Evolutionary conservation across 495 filamentous ascomycete species (phyloP).

Genomic region (Lophiotrema nucula): DNA sequence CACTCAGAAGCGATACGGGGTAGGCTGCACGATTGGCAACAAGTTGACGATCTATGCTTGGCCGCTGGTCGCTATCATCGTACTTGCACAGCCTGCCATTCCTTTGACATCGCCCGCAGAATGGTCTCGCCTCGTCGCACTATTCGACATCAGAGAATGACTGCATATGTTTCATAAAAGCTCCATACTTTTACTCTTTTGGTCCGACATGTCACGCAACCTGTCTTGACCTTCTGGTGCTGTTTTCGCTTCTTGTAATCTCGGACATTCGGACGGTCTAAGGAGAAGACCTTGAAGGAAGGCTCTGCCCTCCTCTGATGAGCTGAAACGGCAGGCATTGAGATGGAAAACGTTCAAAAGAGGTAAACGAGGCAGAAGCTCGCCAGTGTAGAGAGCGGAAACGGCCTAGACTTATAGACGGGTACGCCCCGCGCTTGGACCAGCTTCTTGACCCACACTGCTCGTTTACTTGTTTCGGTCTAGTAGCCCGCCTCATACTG

Average conservation of each 20-base stretch:
- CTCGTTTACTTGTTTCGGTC: not conserved
- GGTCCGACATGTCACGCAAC: conserved; percentile 7
- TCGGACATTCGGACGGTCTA: not conserved
- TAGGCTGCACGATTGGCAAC: not conserved
- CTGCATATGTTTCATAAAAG: not conserved
- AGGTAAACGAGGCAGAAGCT: not conserved
- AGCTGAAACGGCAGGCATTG: not conserved
- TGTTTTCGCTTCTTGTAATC: conserved; percentile 4
- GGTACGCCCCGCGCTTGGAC: not conserved
- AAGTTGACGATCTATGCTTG: not conserved
- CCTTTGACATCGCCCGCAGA: conserved; percentile 9
- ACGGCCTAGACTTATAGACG: not conserved
- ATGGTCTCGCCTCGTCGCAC: conserved; percentile 10
- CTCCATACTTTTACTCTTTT: conserved; percentile 11
- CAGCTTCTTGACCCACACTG: not conserved
- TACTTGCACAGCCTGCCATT: conserved; percentile 4
- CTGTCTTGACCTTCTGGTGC: not conserved
- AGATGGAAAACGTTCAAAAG: not conserved
- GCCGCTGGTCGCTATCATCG: not conserved
- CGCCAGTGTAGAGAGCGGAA: not conserved
- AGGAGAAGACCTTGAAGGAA: conserved; percentile 12
- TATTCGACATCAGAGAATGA: not conserved
- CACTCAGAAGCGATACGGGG: not conserved
- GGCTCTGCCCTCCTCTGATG: not conserved
- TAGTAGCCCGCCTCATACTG: not conserved